These are phyloP conservation scores for Blepharisma stoltei DNA, from an alignment of 73 alveolate species.

Conservation along the genomic window DNA sequence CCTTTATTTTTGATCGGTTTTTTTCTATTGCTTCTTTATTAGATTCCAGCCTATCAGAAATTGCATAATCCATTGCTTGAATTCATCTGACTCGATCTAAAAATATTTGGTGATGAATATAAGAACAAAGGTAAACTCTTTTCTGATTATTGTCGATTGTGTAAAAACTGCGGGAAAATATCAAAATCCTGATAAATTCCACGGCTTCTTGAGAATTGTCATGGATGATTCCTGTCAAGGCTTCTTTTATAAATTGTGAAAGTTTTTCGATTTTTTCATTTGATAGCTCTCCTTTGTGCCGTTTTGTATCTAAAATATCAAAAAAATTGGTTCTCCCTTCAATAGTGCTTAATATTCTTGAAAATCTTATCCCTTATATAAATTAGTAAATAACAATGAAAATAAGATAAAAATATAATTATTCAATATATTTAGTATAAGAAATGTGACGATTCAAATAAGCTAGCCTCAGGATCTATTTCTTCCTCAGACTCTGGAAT, in stretches of 20 bases:
- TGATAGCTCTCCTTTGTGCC: background rate
- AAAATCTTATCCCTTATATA: too few relatives aligned
- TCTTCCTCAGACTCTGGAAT: too few relatives aligned
- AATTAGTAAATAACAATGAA: too few relatives aligned
- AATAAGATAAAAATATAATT: too few relatives aligned
- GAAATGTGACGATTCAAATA: background rate
- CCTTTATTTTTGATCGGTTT: background rate
- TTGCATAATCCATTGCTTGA: background rate
- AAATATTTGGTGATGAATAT: background rate
- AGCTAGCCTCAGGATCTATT: too few relatives aligned
- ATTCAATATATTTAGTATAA: too few relatives aligned
- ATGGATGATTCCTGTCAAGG: background rate
- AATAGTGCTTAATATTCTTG: background rate
- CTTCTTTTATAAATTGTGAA: background rate
- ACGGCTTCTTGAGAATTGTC: background rate
- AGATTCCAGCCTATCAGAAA: background rate
- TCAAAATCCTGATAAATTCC: background rate
- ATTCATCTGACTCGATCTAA: background rate
- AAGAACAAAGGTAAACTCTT: background rate
- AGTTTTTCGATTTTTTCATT: background rate
- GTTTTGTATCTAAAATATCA: slow-evolving; percentile 11
- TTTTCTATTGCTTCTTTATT: background rate
- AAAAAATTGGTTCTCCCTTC: slow-evolving; percentile 11
- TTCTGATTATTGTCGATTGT: background rate
- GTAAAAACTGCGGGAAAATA: slow-evolving; percentile 1